These are phyloP conservation scores for Eutrema salsugineum DNA, from an alignment of 441 rosid species.

Conservation along the genomic window DNA sequence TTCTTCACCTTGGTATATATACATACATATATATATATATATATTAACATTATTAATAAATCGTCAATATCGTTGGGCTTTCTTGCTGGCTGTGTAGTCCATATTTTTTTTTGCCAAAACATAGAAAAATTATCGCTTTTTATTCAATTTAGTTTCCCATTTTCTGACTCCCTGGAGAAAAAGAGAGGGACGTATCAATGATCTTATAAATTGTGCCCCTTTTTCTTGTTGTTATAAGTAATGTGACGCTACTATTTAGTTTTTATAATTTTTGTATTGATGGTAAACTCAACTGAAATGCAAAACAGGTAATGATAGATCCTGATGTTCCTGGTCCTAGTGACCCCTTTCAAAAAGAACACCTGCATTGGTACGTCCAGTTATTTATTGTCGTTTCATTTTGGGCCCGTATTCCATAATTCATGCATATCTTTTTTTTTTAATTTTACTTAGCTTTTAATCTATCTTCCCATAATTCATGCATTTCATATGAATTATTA, in stretches of 20 bases:
- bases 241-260: background rate
- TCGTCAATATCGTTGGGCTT: background rate
- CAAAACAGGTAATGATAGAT: slow-evolving; percentile 58
- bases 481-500: background rate
- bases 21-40: too few relatives aligned
- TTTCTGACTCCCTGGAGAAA: background rate
- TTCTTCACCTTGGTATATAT: slow-evolving; percentile 79
- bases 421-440: background rate
- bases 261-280: background rate
- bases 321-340: slow-evolving; percentile 81
- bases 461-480: too few relatives aligned
- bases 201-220: background rate
- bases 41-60: background rate
- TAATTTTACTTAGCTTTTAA: too few relatives aligned
- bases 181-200: background rate
- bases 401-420: slow-evolving; percentile 15
- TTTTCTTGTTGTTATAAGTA: background rate
- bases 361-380: slow-evolving; percentile 58
- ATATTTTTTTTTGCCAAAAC: too few relatives aligned
- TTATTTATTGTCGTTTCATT: background rate
- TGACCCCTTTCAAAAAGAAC: slow-evolving; percentile 68
- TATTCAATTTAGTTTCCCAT: background rate
- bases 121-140: background rate
- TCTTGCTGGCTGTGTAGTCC: background rate
- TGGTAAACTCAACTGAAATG: background rate